Percentiles rank a stretch among this genome's conserved stretches.
Evolutionary conservation across 2,329 filamentous ascomycete genomes (phyloP).

Genomic region (Aspergillus pseudonomiae): DNA sequence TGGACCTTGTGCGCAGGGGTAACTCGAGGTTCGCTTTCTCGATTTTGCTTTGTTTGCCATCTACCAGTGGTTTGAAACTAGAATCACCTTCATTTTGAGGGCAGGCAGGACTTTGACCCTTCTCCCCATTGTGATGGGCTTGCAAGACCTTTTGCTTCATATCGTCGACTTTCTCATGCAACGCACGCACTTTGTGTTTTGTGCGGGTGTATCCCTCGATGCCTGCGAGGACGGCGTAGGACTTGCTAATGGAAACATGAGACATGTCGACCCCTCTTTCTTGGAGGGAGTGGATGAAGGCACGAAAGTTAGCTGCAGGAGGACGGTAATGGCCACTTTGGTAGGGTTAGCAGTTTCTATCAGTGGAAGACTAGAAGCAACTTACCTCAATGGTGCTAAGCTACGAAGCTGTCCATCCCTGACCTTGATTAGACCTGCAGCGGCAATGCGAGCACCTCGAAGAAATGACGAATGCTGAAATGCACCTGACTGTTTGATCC

Average conservation of each 20-base stretch:
- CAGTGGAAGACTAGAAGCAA: too few relatives aligned
- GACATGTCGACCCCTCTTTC: constrained; percentile 77
- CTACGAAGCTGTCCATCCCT: constrained; percentile 76
- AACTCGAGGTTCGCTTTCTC: neutral
- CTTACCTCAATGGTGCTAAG: constrained; percentile 61
- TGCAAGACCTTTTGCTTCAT: constrained; percentile 3
- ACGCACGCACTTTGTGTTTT: constrained; percentile 40
- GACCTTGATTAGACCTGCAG: constrained; percentile 83
- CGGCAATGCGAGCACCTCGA: constrained; percentile 76
- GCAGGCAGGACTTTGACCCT: neutral
- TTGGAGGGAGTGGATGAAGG: constrained; percentile 74
- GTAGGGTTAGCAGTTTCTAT: neutral
- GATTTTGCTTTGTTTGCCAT: neutral
- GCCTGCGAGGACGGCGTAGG: constrained; percentile 80
- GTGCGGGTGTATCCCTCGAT: constrained; percentile 78
- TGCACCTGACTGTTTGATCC: constrained; percentile 83
- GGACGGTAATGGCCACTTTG: constrained; percentile 80
- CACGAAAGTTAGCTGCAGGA: constrained; percentile 78
- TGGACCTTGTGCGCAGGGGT: neutral
- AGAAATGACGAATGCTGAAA: constrained; percentile 93
- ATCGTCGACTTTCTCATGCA: constrained; percentile 26
- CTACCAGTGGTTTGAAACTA: too few relatives aligned
- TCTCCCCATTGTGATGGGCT: neutral
- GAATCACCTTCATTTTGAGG: neutral
- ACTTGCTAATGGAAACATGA: constrained; percentile 75